These are phyloP conservation scores for Peterozyma xylosa DNA, from an alignment of 805 yeast species.

Conservation along the genomic window DNA sequence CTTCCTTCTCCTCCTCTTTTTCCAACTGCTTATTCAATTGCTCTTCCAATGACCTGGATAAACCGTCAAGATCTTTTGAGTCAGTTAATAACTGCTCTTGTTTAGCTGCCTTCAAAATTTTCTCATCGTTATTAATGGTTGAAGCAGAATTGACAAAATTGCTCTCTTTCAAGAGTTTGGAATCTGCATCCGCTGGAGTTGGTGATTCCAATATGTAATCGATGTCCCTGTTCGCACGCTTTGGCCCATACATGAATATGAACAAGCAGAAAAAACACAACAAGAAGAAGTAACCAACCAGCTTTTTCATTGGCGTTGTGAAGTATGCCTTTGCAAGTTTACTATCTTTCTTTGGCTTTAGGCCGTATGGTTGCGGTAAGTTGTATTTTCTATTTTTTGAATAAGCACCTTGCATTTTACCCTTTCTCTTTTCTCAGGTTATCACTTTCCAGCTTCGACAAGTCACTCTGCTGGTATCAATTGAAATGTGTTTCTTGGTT, in stretches of 20 bases:
- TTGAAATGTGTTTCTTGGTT: too few species aligned
- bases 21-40: too few species aligned
- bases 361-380: constrained; percentile 36
- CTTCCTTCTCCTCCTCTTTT: too few species aligned
- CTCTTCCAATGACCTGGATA: too few species aligned
- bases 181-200: constrained; percentile 6
- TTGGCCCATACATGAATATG: constrained; percentile 20
- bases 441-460: too few species aligned
- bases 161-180: not conserved
- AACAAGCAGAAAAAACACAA: constrained; percentile 24
- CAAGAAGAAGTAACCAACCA: constrained; percentile 28
- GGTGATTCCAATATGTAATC: constrained; percentile 13
- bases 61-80: too few species aligned
- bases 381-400: constrained; percentile 18
- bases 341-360: constrained; percentile 19
- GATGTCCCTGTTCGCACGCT: constrained; percentile 13
- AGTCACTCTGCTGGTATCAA: too few species aligned
- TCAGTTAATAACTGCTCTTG: too few species aligned
- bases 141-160: constrained; percentile 7
- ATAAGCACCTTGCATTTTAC: constrained; percentile 23
- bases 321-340: constrained; percentile 19
- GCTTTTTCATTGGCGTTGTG: constrained; percentile 42
- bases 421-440: too few species aligned
- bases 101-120: too few species aligned
- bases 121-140: constrained; percentile 3